Conservation (phyloP, 441 rosid genomes). For the Jatropha multifida region DNA sequence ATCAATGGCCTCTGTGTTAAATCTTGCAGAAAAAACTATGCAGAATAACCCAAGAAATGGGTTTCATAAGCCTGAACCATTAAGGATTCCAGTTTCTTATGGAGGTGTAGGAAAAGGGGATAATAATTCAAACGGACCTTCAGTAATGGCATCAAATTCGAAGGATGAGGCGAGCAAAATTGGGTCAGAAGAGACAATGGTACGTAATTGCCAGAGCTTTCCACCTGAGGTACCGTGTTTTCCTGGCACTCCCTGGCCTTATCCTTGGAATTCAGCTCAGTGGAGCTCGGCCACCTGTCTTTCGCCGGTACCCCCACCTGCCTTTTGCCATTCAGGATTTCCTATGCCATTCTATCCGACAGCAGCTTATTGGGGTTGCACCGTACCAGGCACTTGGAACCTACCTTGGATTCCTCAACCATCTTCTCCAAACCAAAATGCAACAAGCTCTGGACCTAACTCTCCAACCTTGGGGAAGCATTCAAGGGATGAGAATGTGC, state of each 20-base stretch:
- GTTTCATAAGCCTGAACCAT: conserved; percentile 50
- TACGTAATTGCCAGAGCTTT: conserved; percentile 37
- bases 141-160: conserved; percentile 33
- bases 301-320: conserved; percentile 47
- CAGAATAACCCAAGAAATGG: conserved; percentile 45
- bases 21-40: conserved; percentile 67
- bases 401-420: conserved; percentile 72
- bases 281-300: conserved; percentile 37
- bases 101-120: conserved; percentile 34
- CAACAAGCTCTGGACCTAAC: conserved; percentile 51
- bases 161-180: conserved; percentile 38
- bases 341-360: conserved; percentile 72
- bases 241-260: conserved; percentile 84
- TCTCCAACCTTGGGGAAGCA: conserved; percentile 89
- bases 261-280: conserved; percentile 72
- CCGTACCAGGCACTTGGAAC: conserved; percentile 67
- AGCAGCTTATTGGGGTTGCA: conserved; percentile 72
- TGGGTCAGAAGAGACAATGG: conserved; percentile 30
- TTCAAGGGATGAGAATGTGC: conserved; percentile 62
- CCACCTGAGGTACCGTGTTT: conserved; percentile 57
- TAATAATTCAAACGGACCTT: conserved; percentile 35
- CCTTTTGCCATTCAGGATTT: conserved; percentile 56
- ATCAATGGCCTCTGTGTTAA: conserved; percentile 76
- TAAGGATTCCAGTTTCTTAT: conserved; percentile 35
- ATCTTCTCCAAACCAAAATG: conserved; percentile 44